phyloP scores from a whole-genome alignment of 805 yeast genomes.

The Huiozyma sinensis region DNA sequence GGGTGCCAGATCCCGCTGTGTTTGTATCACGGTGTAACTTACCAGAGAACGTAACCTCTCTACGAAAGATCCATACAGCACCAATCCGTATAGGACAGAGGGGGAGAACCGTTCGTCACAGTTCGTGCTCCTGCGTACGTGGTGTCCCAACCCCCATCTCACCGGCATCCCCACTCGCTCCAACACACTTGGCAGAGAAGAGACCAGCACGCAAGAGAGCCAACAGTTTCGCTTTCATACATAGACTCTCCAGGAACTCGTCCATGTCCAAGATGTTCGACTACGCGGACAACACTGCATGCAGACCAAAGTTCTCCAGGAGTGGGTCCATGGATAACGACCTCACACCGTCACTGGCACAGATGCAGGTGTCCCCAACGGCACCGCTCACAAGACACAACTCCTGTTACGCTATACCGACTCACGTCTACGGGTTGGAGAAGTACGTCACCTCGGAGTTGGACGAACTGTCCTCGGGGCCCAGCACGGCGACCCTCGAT shows the following conservation, averaged over 20 bases:
- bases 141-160: too few species aligned
- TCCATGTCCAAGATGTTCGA: neutral
- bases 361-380: neutral
- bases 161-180: too few species aligned
- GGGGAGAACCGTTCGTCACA: neutral
- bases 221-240: slow-evolving; percentile 7
- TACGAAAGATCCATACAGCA: slow-evolving; percentile 4
- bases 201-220: slow-evolving; percentile 4
- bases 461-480: slow-evolving; percentile 12
- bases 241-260: slow-evolving; percentile 5
- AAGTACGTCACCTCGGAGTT: slow-evolving; percentile 19
- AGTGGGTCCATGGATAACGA: neutral
- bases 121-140: too few species aligned
- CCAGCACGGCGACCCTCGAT: neutral
- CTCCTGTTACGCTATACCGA: slow-evolving; percentile 16
- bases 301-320: neutral
- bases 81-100: too few species aligned
- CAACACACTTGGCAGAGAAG: too few species aligned
- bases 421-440: slow-evolving; percentile 23
- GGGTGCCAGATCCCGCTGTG: neutral
- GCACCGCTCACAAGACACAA: slow-evolving; percentile 2
- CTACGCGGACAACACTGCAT: neutral
- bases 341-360: neutral
- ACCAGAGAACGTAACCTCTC: neutral
- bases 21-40: neutral